These are phyloP conservation scores for Phytophthora tubulina DNA, from an alignment of 352 stramenopile genomes.

Conservation along the genomic window DNA sequence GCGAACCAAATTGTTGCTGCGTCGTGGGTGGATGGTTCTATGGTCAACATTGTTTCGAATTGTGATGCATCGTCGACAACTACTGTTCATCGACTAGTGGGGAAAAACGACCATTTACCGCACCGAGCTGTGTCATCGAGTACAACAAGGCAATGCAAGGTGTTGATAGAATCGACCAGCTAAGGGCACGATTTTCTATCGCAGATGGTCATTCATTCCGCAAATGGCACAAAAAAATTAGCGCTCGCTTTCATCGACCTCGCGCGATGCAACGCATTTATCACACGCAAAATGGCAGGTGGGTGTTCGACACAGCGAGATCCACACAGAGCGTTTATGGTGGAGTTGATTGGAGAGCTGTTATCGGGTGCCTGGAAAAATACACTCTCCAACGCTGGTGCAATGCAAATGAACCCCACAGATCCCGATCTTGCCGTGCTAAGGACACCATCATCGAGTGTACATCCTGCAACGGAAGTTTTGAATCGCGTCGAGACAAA, in stretches of 20 bases:
- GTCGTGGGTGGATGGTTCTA: conserved; percentile 1
- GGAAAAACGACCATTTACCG: not conserved
- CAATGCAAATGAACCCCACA: not conserved
- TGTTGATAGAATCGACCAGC: not conserved
- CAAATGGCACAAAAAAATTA: not conserved
- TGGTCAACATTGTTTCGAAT: not conserved
- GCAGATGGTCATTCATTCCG: not conserved
- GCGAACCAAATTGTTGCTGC: not conserved
- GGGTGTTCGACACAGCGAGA: not conserved
- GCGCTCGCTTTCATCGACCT: not conserved
- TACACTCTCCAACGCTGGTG: not conserved
- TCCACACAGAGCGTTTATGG: not conserved
- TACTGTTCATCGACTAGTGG: not conserved
- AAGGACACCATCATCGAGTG: not conserved
- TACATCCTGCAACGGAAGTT: not conserved
- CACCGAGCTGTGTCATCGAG: not conserved
- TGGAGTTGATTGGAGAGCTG: not conserved
- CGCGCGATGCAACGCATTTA: not conserved
- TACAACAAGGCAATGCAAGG: conserved; percentile 3
- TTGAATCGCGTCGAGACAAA: too few species aligned
- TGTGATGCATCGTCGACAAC: not conserved
- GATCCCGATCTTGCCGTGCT: not conserved
- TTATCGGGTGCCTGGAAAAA: not conserved
- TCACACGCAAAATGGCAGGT: not conserved
- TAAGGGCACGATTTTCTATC: not conserved